Conservation (phyloP, 176 grass and related monocot species). For the Puya raimondii region DNA sequence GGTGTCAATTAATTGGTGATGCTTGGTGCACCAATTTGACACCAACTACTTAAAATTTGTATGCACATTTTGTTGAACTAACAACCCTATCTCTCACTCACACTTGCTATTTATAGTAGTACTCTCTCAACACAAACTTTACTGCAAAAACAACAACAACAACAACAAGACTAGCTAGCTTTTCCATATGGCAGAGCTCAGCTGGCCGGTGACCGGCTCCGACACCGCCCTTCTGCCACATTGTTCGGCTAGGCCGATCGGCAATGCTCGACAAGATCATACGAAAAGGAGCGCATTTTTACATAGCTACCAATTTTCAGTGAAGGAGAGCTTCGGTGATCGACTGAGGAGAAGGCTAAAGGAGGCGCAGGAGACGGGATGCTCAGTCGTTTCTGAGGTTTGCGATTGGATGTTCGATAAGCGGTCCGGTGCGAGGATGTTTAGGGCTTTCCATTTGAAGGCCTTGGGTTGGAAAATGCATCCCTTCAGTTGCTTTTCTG, state of each 20-base stretch:
- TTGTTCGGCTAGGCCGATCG: neutral
- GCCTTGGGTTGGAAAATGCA: neutral
- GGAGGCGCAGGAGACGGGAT: slow-evolving; percentile 12
- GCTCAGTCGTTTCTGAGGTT: slow-evolving; percentile 10
- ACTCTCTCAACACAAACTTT: too few species aligned
- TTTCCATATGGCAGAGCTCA: neutral
- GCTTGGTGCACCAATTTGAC: too few species aligned
- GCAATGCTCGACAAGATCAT: slow-evolving; percentile 9
- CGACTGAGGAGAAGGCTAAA: neutral
- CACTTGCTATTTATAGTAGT: too few species aligned
- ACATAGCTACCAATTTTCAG: slow-evolving; percentile 45
- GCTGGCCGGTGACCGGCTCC: neutral
- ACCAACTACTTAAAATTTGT: too few species aligned
- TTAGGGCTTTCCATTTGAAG: neutral
- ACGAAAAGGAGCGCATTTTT: slow-evolving; percentile 37
- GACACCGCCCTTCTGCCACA: neutral
- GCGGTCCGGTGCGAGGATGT: neutral
- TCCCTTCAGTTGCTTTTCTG: slow-evolving; percentile 6
- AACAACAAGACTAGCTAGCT: neutral
- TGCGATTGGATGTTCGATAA: slow-evolving; percentile 7
- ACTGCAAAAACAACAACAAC: too few species aligned
- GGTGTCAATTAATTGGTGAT: too few species aligned
- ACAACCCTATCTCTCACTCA: too few species aligned
- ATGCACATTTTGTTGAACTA: too few species aligned
- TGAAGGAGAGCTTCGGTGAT: slow-evolving; percentile 7